Evolutionary conservation across 352 stramenopile genomes (phyloP), one percentile per base, ranked within the genome.

Genomic region (Achlya hypogyna): DNA sequence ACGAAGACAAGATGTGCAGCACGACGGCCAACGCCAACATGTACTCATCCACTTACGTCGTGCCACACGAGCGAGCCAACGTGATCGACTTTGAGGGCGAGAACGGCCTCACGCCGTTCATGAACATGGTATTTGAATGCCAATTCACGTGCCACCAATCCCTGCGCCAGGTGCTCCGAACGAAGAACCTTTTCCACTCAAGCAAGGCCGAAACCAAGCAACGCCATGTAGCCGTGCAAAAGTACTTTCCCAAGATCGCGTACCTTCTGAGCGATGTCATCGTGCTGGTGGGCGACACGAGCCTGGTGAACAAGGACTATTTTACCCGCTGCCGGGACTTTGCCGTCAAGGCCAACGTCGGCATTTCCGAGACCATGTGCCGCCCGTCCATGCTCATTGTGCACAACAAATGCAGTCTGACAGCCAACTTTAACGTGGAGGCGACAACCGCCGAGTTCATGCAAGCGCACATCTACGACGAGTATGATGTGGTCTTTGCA

Each of bases 171-270:
- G 27, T 58, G n/a, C 23, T 23, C 5, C 51, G 51, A 9, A 58
- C 51, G 2, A 38, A 58, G 38, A 23, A 58, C 51, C 28, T 58
- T 12, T 58, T 58, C 22, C 51, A 58, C 51, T 58, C 51, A 27
- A 35, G 20, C 27, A 58, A 58, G 27, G 51, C n/a, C 51, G 51
- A 58, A 31, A 58, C 51, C 8, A 58, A 58, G 23, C 51, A 58
- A 38, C 51, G 51, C 9, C 23, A 58, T 27, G 22, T 58, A 10
- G 51, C 23, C 8, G 51, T 58, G 20, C 20, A 58, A 35, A 58
- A 31, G 51, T 58, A 58, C 51, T 58, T 58, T 58, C 25, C 51
- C 20, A 58, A 58, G 23, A 58, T 58, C 27, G 51, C 51, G 8
- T 58, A 58, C 51, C 23, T 58, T 3, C 28, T 58, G 9, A 58